A percentile compares a stretch with the other conserved stretches of the same genome.
Conservation (phyloP, 176 grass and related monocot genomes). For the Aegilops speltoides region DNA sequence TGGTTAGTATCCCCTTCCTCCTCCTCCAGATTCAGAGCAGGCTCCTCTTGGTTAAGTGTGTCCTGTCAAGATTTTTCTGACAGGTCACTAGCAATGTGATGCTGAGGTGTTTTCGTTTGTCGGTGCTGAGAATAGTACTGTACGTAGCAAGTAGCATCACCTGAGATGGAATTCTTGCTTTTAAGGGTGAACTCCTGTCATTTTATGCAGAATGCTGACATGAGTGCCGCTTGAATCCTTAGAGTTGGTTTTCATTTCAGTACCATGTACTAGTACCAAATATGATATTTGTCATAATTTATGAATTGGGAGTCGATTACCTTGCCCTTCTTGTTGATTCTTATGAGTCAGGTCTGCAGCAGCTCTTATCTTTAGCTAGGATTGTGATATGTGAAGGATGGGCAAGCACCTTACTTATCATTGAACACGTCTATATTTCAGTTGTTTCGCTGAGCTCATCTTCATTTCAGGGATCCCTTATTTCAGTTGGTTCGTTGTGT, state of each 20-base stretch:
- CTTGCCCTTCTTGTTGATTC: constrained; percentile 12
- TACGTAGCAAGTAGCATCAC: background rate
- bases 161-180: background rate
- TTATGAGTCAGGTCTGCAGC: background rate
- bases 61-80: background rate
- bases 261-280: background rate
- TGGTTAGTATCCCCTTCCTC: constrained; percentile 33
- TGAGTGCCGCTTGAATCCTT: background rate
- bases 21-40: background rate
- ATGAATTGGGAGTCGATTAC: background rate
- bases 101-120: background rate
- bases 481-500: background rate
- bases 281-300: background rate
- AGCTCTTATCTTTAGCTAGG: background rate
- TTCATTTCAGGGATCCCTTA: too few species aligned
- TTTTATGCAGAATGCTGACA: background rate
- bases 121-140: background rate
- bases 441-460: background rate
- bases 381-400: background rate
- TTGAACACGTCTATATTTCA: background rate
- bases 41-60: background rate
- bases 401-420: background rate
- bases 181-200: background rate
- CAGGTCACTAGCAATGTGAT: background rate
- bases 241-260: background rate